Conservation (phyloP, 2,329 filamentous ascomycete genomes). For the Tolypocladium paradoxum region DNA sequence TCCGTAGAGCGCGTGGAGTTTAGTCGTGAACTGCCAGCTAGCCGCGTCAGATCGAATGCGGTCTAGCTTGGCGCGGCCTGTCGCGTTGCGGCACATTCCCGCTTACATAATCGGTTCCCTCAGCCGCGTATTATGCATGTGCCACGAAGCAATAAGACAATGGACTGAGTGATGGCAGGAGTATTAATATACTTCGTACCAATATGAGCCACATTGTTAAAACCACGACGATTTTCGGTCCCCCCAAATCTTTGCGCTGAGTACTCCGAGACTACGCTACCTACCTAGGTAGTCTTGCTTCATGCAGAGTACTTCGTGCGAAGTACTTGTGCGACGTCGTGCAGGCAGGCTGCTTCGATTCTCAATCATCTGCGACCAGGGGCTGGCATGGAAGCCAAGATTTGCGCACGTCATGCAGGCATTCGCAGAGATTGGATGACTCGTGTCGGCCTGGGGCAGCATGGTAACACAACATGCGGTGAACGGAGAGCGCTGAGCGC, state of each 20-base stretch:
- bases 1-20: background rate
- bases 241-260: too few relatives aligned
- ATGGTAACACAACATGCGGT: background rate
- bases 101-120: background rate
- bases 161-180: too few relatives aligned
- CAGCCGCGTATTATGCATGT: too few relatives aligned
- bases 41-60: background rate
- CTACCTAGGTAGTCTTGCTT: too few relatives aligned
- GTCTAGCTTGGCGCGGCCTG: background rate
- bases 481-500: background rate
- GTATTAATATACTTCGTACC: too few relatives aligned
- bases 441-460: background rate
- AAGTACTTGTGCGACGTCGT: too few relatives aligned
- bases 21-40: background rate
- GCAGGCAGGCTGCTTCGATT: background rate
- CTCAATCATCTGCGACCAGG: background rate
- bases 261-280: too few relatives aligned
- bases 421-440: background rate
- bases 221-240: too few relatives aligned
- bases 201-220: too few relatives aligned
- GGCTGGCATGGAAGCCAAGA: background rate
- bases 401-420: background rate
- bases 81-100: background rate
- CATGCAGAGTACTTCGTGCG: too few relatives aligned
- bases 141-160: too few relatives aligned